Conservation (phyloP, 352 stramenopile species). For the Pythium insidiosum region DNA sequence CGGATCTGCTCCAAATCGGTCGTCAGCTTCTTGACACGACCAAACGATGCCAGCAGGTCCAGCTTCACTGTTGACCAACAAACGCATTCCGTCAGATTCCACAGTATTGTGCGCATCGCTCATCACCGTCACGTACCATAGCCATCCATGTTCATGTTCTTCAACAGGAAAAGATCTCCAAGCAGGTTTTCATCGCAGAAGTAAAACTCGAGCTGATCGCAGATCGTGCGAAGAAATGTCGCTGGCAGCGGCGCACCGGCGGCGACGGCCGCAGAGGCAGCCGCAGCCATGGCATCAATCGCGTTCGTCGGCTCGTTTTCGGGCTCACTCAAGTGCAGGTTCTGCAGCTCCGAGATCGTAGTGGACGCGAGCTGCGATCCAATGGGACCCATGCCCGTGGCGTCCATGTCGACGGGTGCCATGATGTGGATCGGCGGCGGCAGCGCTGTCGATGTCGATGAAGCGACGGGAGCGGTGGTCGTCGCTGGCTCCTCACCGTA, state of each 20-base stretch:
- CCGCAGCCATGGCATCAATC: constrained; percentile 16
- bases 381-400: constrained; percentile 35
- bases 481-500: constrained; percentile 35
- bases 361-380: constrained; percentile 38
- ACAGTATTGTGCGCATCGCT: too few relatives aligned
- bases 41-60: constrained; percentile 76
- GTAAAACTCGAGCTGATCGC: constrained; percentile 85
- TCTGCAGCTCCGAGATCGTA: constrained; percentile 29
- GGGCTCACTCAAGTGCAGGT: constrained; percentile 42
- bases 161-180: constrained; percentile 76
- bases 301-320: constrained; percentile 35
- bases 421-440: constrained; percentile 43
- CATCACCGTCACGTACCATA: constrained; percentile 38
- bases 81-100: constrained; percentile 4
- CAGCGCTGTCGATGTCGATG: constrained; percentile 24
- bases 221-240: constrained; percentile 81
- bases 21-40: constrained; percentile 82
- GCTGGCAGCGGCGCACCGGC: constrained; percentile 42
- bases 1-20: constrained; percentile 78
- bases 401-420: constrained; percentile 24
- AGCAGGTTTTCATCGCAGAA: constrained; percentile 87
- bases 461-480: constrained; percentile 7
- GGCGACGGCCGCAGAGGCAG: too few relatives aligned
- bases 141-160: constrained; percentile 87
- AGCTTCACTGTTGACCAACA: constrained; percentile 54